Percentiles rank a stretch among this genome's conserved stretches.
Conservation (phyloP, 148 eudicot genomes). For the Arbutus unedo region DNA sequence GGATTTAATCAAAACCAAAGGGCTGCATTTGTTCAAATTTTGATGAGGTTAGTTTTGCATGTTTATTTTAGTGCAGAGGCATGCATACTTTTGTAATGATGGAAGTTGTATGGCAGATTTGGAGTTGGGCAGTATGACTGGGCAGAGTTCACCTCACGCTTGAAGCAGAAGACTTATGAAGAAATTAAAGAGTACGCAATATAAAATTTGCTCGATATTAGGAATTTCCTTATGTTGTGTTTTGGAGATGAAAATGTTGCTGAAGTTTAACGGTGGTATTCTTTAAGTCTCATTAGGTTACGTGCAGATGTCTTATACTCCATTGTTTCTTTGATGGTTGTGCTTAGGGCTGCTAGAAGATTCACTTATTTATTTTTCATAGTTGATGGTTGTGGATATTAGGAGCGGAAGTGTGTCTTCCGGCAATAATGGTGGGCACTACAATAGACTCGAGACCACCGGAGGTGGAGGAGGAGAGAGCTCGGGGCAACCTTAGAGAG, state of each 20-base stretch:
- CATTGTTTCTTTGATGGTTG: not conserved
- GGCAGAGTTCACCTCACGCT: conserved; percentile 78
- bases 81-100: not conserved
- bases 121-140: conserved; percentile 86
- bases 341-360: not conserved
- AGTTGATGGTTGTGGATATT: too few species aligned
- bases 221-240: conserved; percentile 1
- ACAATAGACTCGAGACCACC: too few species aligned
- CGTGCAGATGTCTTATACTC: not conserved
- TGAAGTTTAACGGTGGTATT: not conserved
- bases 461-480: too few species aligned
- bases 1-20: conserved; percentile 95
- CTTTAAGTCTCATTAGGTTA: not conserved
- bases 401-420: too few species aligned
- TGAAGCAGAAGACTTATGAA: conserved; percentile 88
- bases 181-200: conserved; percentile 73
- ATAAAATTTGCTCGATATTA: not conserved
- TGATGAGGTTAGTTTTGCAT: conserved; percentile 73
- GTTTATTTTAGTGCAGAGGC: not conserved
- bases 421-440: too few species aligned
- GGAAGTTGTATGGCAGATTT: conserved; percentile 45
- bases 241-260: not conserved
- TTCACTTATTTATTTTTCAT: conserved; percentile 1
- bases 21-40: conserved; percentile 78
- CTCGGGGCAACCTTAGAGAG: too few species aligned